phyloP scores from a whole-genome alignment of 441 rosid genomes.

The Croton setiger region DNA sequence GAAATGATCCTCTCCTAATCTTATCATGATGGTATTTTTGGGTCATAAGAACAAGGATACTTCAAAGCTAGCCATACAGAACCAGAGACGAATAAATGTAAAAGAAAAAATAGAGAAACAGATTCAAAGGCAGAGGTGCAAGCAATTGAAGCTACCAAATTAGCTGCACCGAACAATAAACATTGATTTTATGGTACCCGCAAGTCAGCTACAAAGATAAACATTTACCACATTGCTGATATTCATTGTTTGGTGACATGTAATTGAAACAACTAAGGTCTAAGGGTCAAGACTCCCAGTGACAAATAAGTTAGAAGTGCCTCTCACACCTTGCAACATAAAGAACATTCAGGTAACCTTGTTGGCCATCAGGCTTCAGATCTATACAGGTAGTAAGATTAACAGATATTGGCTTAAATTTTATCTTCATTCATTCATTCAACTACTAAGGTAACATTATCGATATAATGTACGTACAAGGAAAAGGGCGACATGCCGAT shows the following conservation, averaged over 20 bases:
- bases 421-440: not conserved
- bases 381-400: slow-evolving; percentile 3
- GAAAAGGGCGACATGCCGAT: slow-evolving; percentile 72
- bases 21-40: not conserved
- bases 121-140: not conserved
- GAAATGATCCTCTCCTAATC: slow-evolving; percentile 8
- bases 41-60: not conserved
- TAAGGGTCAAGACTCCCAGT: not conserved
- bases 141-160: slow-evolving; percentile 1
- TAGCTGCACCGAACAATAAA: not conserved
- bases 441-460: slow-evolving; percentile 19
- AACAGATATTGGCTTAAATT: slow-evolving; percentile 10
- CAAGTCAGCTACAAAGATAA: not conserved
- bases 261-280: not conserved
- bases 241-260: not conserved
- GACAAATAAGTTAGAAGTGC: not conserved
- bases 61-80: not conserved
- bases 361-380: not conserved
- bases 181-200: not conserved
- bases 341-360: not conserved
- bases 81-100: not conserved
- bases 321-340: not conserved
- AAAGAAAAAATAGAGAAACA: not conserved
- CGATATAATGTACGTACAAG: slow-evolving; percentile 68
- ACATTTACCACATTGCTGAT: not conserved